phyloP scores from a whole-genome alignment of 140 eudicot genomes.

The Senecio squalidus region DNA sequence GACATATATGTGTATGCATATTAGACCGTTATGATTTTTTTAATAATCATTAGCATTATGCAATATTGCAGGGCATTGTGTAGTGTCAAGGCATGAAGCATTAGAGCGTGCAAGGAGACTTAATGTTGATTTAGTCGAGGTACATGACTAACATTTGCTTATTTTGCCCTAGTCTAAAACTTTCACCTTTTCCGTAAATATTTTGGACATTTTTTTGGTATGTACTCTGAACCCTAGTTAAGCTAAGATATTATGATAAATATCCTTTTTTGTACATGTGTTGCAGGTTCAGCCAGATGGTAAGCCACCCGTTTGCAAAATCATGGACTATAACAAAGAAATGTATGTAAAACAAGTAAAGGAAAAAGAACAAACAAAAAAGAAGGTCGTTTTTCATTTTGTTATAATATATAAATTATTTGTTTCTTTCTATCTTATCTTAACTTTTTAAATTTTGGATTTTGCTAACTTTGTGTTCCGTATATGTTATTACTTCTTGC shows the following conservation, averaged over 20 bases:
- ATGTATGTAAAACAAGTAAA: slow-evolving; percentile 37
- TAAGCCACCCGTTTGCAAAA: slow-evolving; percentile 86
- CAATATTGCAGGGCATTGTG: slow-evolving; percentile 48
- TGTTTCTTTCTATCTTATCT: not conserved
- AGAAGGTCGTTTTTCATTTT: slow-evolving; percentile 34
- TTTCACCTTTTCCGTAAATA: not conserved
- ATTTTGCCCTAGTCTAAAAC: not conserved
- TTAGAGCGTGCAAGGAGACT: slow-evolving; percentile 49
- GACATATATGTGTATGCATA: not conserved
- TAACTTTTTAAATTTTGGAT: not conserved
- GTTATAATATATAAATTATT: not conserved
- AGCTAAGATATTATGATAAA: not conserved
- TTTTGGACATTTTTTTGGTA: not conserved
- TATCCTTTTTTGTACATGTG: slow-evolving; percentile 5
- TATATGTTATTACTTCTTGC: not conserved
- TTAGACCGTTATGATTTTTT: not conserved
- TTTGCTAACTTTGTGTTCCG: not conserved
- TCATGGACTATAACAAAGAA: slow-evolving; percentile 65
- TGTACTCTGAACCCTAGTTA: not conserved
- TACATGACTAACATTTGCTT: slow-evolving; percentile 21
- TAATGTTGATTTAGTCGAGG: slow-evolving; percentile 82
- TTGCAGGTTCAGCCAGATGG: slow-evolving; percentile 58
- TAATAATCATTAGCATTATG: not conserved
- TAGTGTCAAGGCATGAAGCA: slow-evolving; percentile 60
- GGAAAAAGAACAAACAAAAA: slow-evolving; percentile 63